Conservation (phyloP, 2,329 filamentous ascomycete species). For the Fusarium caatingaense region DNA sequence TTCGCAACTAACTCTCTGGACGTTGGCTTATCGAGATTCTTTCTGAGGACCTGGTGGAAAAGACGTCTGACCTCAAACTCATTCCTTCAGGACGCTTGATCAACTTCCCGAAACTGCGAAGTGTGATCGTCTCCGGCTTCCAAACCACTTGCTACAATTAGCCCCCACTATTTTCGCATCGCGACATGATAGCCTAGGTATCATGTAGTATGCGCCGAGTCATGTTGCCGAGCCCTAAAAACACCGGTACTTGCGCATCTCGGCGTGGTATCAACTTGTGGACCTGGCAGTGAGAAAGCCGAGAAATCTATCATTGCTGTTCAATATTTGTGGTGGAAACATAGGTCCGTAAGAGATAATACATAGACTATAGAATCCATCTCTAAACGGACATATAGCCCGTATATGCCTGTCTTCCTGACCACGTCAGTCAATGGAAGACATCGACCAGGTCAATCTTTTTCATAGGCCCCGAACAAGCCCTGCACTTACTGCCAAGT, state of each 20-base stretch:
- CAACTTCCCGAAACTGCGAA: neutral
- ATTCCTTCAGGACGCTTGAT: neutral
- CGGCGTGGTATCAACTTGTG: neutral
- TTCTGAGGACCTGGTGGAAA: neutral
- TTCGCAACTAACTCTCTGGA: neutral
- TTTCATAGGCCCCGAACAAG: neutral
- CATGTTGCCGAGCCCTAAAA: slow-evolving; percentile 27
- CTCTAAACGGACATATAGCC: neutral
- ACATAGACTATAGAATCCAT: neutral
- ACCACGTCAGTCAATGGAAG: slow-evolving; percentile 16
- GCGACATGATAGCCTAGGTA: slow-evolving; percentile 23
- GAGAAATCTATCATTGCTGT: slow-evolving; percentile 21
- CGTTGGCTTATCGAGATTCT: neutral
- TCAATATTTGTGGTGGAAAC: neutral
- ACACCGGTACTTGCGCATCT: slow-evolving; percentile 14
- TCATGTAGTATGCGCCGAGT: slow-evolving; percentile 28
- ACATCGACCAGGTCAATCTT: slow-evolving; percentile 6
- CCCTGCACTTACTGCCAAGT: neutral
- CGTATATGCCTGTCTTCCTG: slow-evolving; percentile 6
- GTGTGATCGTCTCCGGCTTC: neutral
- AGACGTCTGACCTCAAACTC: neutral
- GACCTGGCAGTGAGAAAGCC: slow-evolving; percentile 7
- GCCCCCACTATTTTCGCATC: slow-evolving; percentile 4
- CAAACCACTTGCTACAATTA: neutral
- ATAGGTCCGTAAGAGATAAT: neutral